Evolutionary conservation across 352 stramenopile genomes (phyloP).

Genomic region (Phytopythium ostracodes): DNA sequence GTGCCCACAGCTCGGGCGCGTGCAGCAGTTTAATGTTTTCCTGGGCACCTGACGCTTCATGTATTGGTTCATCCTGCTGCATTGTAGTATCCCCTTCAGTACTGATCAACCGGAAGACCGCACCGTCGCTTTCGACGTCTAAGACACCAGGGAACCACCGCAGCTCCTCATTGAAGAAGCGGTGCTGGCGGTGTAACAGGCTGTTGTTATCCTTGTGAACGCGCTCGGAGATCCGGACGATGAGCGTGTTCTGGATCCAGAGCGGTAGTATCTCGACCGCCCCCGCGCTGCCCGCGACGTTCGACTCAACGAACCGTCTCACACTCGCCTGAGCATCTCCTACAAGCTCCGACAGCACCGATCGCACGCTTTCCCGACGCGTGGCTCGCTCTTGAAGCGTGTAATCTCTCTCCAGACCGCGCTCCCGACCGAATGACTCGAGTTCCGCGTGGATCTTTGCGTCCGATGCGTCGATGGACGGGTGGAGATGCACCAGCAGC

Average conservation of each 20-base stretch:
- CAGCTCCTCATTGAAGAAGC: slow-evolving; percentile 24
- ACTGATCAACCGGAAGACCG: slow-evolving; percentile 17
- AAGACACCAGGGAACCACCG: slow-evolving; percentile 35
- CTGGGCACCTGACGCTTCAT: slow-evolving; percentile 11
- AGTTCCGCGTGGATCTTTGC: not conserved
- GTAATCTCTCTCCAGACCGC: not conserved
- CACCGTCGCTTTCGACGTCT: slow-evolving; percentile 35
- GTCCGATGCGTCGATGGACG: slow-evolving; percentile 13
- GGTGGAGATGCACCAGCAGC: slow-evolving; percentile 45
- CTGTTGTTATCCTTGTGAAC: not conserved
- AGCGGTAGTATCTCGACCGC: slow-evolving; percentile 20
- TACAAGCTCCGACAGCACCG: slow-evolving; percentile 11
- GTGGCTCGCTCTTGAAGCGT: slow-evolving; percentile 1
- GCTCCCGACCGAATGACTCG: not conserved
- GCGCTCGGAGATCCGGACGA: slow-evolving; percentile 23
- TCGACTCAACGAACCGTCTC: slow-evolving; percentile 19
- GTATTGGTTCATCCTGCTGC: slow-evolving; percentile 1
- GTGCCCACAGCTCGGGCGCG: slow-evolving; percentile 44
- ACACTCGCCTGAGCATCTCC: slow-evolving; percentile 19
- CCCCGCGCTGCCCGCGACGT: slow-evolving; percentile 4
- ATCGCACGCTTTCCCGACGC: slow-evolving; percentile 17
- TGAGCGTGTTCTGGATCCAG: slow-evolving; percentile 61
- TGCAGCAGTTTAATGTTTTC: slow-evolving; percentile 48
- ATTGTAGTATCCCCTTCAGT: slow-evolving; percentile 10
- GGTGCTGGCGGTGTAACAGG: not conserved